Evolutionary conservation across 352 stramenopile species (phyloP).

Genomic region (Globisporangium cystogenes): DNA sequence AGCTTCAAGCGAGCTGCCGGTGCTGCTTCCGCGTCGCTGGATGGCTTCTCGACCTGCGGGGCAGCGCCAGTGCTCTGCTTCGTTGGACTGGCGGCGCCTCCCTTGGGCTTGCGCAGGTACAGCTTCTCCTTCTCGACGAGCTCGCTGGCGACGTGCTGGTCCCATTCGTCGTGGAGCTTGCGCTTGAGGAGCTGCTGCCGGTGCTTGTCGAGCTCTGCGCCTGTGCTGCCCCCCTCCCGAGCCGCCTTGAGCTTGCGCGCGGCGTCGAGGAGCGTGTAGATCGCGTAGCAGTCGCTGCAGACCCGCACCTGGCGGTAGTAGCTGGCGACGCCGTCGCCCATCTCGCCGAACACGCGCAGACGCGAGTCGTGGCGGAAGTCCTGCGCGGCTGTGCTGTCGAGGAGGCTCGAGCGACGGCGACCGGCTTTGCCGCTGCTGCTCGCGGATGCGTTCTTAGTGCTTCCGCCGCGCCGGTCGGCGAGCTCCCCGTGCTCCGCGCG

Average conservation of each 20-base stretch:
- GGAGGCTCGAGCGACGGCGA: constrained; percentile 23
- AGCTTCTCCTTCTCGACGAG: constrained; percentile 53
- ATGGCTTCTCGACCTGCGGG: not conserved
- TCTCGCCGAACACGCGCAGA: constrained; percentile 40
- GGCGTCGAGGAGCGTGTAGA: constrained; percentile 84
- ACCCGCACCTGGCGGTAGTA: constrained; percentile 85
- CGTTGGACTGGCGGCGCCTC: not conserved
- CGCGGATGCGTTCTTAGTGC: not conserved
- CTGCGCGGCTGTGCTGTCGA: constrained; percentile 44
- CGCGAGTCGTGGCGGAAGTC: constrained; percentile 46
- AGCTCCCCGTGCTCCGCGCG: not conserved
- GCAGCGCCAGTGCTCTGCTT: not conserved
- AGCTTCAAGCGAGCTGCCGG: not conserved
- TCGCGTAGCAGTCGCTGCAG: constrained; percentile 76
- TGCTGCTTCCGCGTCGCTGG: not conserved
- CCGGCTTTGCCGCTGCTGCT: not conserved
- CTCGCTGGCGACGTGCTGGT: constrained; percentile 30
- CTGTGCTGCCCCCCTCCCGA: constrained; percentile 10
- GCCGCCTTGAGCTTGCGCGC: constrained; percentile 32
- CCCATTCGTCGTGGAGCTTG: constrained; percentile 38
- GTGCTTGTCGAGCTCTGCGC: constrained; percentile 19
- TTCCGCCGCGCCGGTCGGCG: constrained; percentile 1
- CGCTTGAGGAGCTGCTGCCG: constrained; percentile 9
- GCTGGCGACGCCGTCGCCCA: constrained; percentile 50
- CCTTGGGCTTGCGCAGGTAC: constrained; percentile 20